A percentile compares a stretch with the other conserved stretches of the same genome.
Evolutionary conservation across 257 asterid genomes (phyloP).

Genomic region (Solanum corneliomulleri): DNA sequence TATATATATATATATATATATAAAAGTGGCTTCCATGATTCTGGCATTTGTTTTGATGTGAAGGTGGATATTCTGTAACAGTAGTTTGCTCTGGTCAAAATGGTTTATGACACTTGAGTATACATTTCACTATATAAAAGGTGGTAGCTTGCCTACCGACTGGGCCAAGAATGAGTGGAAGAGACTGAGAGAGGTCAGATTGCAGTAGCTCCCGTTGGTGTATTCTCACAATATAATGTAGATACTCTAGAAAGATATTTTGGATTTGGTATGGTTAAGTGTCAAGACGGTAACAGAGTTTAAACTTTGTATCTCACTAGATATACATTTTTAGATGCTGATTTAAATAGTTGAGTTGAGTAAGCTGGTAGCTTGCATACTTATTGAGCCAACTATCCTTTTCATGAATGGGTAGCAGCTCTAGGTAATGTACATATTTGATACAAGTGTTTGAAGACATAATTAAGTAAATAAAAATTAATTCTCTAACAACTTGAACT

Average conservation of each 20-base stretch:
- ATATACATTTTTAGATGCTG: neutral
- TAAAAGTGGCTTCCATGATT: no score
- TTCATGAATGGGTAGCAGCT: no score
- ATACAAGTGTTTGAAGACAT: no score
- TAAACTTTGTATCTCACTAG: neutral
- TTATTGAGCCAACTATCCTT: no score
- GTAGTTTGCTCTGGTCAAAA: neutral
- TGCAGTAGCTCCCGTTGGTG: neutral
- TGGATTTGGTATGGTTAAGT: neutral
- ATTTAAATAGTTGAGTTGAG: neutral
- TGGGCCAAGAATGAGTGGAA: neutral
- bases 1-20: no score
- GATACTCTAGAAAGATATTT: neutral
- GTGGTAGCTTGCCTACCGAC: neutral
- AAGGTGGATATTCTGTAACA: no score
- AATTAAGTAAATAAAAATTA: no score
- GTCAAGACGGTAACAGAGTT: neutral
- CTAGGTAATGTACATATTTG: no score
- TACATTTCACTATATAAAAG: neutral
- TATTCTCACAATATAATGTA: neutral
- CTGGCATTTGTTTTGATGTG: no score
- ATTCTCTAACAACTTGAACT: no score
- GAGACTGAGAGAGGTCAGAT: neutral
- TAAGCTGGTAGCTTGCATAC: neutral
- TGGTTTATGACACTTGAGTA: neutral